Conservation (phyloP, 176 grass and related monocot species). For the Neostapfia colusana region DNA sequence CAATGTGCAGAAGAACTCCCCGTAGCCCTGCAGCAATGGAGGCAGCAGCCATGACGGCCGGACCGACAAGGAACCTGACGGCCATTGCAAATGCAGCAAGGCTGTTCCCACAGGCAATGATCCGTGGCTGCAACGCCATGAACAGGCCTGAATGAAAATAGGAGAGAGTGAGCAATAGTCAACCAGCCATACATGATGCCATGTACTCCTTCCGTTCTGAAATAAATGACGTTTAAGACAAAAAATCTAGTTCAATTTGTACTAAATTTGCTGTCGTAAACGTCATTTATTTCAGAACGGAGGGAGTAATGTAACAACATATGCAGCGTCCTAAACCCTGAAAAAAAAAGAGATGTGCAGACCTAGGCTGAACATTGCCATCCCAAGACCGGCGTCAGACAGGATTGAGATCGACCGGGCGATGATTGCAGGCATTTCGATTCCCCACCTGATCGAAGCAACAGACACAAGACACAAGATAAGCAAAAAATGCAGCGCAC, state of each 20-base stretch:
- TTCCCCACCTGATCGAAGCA: slow-evolving; percentile 58
- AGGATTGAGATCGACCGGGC: slow-evolving; percentile 77
- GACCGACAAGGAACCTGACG: slow-evolving; percentile 71
- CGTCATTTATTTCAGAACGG: no score
- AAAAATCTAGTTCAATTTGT: no score
- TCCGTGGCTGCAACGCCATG: slow-evolving; percentile 87
- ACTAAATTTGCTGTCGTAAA: no score
- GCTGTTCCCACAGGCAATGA: slow-evolving; percentile 79
- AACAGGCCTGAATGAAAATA: slow-evolving; percentile 71
- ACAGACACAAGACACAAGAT: neutral
- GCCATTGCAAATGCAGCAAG: slow-evolving; percentile 76
- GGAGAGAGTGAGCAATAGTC: neutral
- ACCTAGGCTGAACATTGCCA: slow-evolving; percentile 99
- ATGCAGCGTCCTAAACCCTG: neutral
- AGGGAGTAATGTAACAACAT: no score
- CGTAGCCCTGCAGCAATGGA: slow-evolving; percentile 62
- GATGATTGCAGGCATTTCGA: slow-evolving; percentile 88
- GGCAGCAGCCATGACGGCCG: slow-evolving; percentile 64
- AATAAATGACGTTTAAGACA: no score
- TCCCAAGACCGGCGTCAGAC: slow-evolving; percentile 86
- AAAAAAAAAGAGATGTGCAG: neutral
- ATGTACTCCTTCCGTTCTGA: no score
- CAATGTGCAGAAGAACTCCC: slow-evolving; percentile 74
- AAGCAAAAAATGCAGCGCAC: neutral
- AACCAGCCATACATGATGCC: neutral